Percentiles rank a stretch among this genome's conserved stretches.
phyloP scores from a whole-genome alignment of 2,329 filamentous ascomycete species.

The Fusarium fujikuroi region DNA sequence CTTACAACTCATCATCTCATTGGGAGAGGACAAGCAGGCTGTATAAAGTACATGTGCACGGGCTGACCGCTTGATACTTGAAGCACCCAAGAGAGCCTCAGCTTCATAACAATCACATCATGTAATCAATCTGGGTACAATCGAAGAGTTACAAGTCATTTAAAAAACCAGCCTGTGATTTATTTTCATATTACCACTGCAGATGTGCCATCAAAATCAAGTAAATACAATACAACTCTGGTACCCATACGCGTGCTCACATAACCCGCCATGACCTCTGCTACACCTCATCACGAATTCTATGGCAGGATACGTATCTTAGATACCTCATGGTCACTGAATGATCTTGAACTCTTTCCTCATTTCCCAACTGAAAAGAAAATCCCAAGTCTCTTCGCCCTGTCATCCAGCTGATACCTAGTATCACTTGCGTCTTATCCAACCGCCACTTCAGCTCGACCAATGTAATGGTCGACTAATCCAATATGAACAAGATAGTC shows the following conservation, averaged over 20 bases:
- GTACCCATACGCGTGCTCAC: too few species aligned
- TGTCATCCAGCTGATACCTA: neutral
- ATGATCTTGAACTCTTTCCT: too few species aligned
- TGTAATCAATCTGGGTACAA: neutral
- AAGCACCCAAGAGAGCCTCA: neutral
- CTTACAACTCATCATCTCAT: neutral
- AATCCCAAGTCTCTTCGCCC: neutral
- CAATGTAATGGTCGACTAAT: neutral
- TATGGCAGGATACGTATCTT: fast-evolving
- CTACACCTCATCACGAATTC: neutral
- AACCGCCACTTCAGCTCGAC: neutral
- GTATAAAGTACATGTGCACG: neutral
- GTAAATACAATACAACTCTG: neutral
- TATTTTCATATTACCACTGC: neutral
- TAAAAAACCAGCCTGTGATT: fast-evolving
- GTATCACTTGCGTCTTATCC: neutral
- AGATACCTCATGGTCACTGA: fast-evolving
- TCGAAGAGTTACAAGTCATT: neutral
- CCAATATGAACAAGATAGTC: neutral
- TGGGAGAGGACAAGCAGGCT: neutral
- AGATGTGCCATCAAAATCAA: neutral
- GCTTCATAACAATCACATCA: neutral
- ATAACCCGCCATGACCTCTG: fast-evolving
- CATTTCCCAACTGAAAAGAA: neutral
- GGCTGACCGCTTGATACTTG: neutral